Evolutionary conservation across 768 basidiomycete species (phyloP).

Genomic region (Agaricus subrufescens): DNA sequence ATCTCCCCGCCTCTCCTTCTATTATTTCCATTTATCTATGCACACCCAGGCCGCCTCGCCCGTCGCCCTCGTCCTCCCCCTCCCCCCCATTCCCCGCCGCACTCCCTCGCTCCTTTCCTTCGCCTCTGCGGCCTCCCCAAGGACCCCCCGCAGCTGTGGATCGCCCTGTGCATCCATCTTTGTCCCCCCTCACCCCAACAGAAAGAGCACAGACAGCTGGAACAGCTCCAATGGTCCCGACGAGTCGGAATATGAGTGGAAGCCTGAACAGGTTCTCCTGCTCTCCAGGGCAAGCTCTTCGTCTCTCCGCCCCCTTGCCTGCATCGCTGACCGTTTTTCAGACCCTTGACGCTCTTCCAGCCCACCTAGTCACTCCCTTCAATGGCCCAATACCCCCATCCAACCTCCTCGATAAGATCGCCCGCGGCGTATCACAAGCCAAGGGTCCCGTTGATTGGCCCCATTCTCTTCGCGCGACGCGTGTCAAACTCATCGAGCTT

Average conservation of each 20-base stretch:
- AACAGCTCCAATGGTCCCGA: slow-evolving; percentile 67
- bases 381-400: slow-evolving; percentile 79
- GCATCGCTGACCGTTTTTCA: slow-evolving; percentile 21
- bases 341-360: slow-evolving; percentile 81
- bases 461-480: slow-evolving; percentile 77
- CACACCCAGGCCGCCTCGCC: slow-evolving; percentile 45
- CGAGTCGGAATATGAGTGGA: slow-evolving; percentile 70
- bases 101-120: slow-evolving; percentile 47
- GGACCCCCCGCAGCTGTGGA: slow-evolving; percentile 55
- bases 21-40: slow-evolving; percentile 33
- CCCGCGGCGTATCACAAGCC: slow-evolving; percentile 67
- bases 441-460: slow-evolving; percentile 81
- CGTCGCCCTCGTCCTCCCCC: slow-evolving; percentile 61
- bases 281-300: slow-evolving; percentile 53
- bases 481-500: slow-evolving; percentile 76
- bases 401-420: slow-evolving; percentile 84
- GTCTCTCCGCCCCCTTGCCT: slow-evolving; percentile 6
- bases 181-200: slow-evolving; percentile 41
- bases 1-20: slow-evolving; percentile 23
- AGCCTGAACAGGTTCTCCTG: slow-evolving; percentile 63
- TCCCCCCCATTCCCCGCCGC: slow-evolving; percentile 47
- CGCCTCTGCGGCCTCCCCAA: slow-evolving; percentile 40
- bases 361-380: slow-evolving; percentile 84
- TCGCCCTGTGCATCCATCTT: slow-evolving; percentile 55
- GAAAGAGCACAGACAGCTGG: slow-evolving; percentile 83